Evolutionary conservation across 2,329 filamentous ascomycete species (phyloP).

Genomic region (Orbilia ellipsospora): DNA sequence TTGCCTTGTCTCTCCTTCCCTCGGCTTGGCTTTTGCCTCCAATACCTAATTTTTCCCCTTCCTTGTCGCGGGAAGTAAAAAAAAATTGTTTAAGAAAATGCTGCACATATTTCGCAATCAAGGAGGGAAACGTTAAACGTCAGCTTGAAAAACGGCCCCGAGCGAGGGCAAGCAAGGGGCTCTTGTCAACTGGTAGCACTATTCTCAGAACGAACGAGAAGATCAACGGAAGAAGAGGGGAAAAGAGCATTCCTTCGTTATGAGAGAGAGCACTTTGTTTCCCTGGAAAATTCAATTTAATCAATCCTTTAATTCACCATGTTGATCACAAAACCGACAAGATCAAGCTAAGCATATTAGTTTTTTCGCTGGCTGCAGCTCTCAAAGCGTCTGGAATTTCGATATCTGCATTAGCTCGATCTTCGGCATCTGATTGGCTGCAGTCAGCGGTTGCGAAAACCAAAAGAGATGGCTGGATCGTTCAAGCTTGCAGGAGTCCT

Average conservation of each 20-base stretch:
- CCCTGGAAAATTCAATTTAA: background rate
- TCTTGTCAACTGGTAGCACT: background rate
- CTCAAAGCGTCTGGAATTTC: conserved; percentile 27
- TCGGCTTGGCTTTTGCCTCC: background rate
- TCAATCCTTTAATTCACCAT: background rate
- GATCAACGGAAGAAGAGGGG: conserved; percentile 20
- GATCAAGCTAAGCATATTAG: too few relatives aligned
- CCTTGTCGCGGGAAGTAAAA: background rate
- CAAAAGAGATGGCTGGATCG: conserved; percentile 5
- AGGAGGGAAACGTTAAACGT: conserved; percentile 45
- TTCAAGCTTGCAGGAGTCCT: background rate
- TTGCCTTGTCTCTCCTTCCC: conserved; percentile 12
- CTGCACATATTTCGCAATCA: conserved; percentile 17
- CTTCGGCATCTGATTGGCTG: conserved; percentile 31
- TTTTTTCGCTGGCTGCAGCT: too few relatives aligned
- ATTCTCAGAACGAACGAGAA: too few relatives aligned
- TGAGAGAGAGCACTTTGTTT: background rate
- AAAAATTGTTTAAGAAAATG: conserved; percentile 16
- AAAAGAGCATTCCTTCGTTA: conserved; percentile 2
- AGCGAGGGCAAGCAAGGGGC: conserved; percentile 29
- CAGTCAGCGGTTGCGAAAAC: conserved; percentile 18
- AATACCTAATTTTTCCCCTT: background rate
- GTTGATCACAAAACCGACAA: background rate
- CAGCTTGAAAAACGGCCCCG: conserved; percentile 29
- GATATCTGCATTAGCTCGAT: conserved; percentile 22